phyloP scores from a whole-genome alignment of 805 yeast species.

The Candida nonsorbophila region DNA sequence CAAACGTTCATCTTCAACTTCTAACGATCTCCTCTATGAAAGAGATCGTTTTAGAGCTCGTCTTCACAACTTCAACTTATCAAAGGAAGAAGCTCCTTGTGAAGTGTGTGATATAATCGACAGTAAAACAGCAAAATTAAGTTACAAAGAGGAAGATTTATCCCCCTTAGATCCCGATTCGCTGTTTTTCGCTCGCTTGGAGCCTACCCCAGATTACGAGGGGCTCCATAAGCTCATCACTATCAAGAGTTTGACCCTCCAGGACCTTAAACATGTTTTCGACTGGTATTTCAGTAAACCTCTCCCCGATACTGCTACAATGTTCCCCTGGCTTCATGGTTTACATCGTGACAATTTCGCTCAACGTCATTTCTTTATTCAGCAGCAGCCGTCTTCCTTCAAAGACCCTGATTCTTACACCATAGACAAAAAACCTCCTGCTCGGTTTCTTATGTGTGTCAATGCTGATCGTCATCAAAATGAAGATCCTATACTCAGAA shows the following conservation, averaged over 20 bases:
- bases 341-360: slow-evolving; percentile 52
- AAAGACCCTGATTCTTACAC: slow-evolving; percentile 2
- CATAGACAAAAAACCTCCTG: slow-evolving; percentile 7
- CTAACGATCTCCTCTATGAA: slow-evolving; percentile 35
- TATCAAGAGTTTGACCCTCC: slow-evolving; percentile 12
- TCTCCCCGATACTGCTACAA: slow-evolving; percentile 55
- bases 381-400: slow-evolving; percentile 17
- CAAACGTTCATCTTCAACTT: slow-evolving; percentile 34
- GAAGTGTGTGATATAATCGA: slow-evolving; percentile 33
- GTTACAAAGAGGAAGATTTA: slow-evolving; percentile 7
- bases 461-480: slow-evolving; percentile 6
- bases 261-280: slow-evolving; percentile 17
- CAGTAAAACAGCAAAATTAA: slow-evolving; percentile 33
- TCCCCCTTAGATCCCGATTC: slow-evolving; percentile 4
- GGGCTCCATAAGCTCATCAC: slow-evolving; percentile 1
- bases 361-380: slow-evolving; percentile 42
- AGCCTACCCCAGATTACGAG: not conserved
- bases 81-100: slow-evolving; percentile 11
- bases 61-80: slow-evolving; percentile 24
- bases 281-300: slow-evolving; percentile 33
- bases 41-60: slow-evolving; percentile 39
- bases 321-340: slow-evolving; percentile 94
- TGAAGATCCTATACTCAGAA: slow-evolving; percentile 33
- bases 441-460: slow-evolving; percentile 38
- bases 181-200: slow-evolving; percentile 1